Evolutionary conservation across 768 basidiomycete genomes (phyloP).

Genomic region (Psilocybe cyanescens): DNA sequence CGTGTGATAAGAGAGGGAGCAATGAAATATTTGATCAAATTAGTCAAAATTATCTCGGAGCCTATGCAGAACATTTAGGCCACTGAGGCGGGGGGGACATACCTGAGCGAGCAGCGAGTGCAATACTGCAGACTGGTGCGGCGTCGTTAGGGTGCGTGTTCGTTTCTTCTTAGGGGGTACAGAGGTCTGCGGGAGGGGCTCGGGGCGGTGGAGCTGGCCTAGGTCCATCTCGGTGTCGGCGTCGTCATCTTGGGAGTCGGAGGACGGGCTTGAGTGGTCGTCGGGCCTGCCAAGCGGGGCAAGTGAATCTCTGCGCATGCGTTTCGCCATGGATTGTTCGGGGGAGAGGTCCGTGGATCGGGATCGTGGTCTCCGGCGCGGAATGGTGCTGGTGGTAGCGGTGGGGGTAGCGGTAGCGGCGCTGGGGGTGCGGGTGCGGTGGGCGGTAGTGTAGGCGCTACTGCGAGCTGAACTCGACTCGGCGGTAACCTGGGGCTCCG

Average conservation of each 20-base stretch:
- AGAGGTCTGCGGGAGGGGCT: slow-evolving; percentile 35
- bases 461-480: slow-evolving; percentile 23
- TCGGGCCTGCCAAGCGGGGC: slow-evolving; percentile 25
- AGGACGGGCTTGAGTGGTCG: slow-evolving; percentile 43
- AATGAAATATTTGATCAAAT: neutral
- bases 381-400: neutral
- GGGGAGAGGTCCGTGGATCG: slow-evolving; percentile 30
- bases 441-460: neutral
- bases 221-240: slow-evolving; percentile 63
- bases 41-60: neutral
- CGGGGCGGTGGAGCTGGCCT: slow-evolving; percentile 44
- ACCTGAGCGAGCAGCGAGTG: slow-evolving; percentile 89
- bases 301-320: slow-evolving; percentile 39
- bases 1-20: neutral
- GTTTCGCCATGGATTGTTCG: slow-evolving; percentile 48
- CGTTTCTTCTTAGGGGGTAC: slow-evolving; percentile 78
- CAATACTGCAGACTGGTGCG: slow-evolving; percentile 87
- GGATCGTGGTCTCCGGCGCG: slow-evolving; percentile 21
- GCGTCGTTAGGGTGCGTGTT: slow-evolving; percentile 83
- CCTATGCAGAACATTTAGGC: neutral
- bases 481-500: slow-evolving; percentile 21
- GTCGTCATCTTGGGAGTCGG: slow-evolving; percentile 58
- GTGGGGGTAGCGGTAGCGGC: neutral
- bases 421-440: slow-evolving; percentile 12
- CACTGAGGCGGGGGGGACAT: slow-evolving; percentile 18